Percentiles rank a stretch among this genome's conserved stretches.
Conservation (phyloP, 2,329 filamentous ascomycete species). For the Fusarium miscanthi region DNA sequence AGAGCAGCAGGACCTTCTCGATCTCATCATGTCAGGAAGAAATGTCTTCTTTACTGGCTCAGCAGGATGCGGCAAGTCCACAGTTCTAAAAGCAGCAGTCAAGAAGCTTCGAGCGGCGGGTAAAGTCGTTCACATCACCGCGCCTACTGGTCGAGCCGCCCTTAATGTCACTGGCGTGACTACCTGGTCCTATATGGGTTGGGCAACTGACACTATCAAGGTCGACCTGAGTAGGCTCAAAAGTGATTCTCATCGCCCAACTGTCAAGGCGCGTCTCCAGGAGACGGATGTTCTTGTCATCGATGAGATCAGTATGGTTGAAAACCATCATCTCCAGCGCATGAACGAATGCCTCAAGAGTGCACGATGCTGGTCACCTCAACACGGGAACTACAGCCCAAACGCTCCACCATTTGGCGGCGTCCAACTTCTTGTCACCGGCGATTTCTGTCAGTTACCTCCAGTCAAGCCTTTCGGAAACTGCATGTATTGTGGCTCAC, state of each 20-base stretch:
- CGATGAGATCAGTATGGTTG: slow-evolving; percentile 75
- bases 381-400: not conserved
- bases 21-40: slow-evolving; percentile 60
- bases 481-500: slow-evolving; percentile 35
- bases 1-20: slow-evolving; percentile 44
- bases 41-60: slow-evolving; percentile 75
- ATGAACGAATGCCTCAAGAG: slow-evolving; percentile 49
- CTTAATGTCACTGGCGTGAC: slow-evolving; percentile 68
- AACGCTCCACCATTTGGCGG: slow-evolving; percentile 36
- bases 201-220: slow-evolving; percentile 55
- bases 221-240: accelerated
- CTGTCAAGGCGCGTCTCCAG: slow-evolving; percentile 50
- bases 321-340: slow-evolving; percentile 54
- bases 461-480: slow-evolving; percentile 65
- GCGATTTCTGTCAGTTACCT: slow-evolving; percentile 69
- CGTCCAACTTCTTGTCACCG: slow-evolving; percentile 42
- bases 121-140: slow-evolving; percentile 60
- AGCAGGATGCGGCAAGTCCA: slow-evolving; percentile 58
- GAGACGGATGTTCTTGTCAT: slow-evolving; percentile 68
- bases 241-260: accelerated
- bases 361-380: not conserved
- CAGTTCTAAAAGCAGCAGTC: slow-evolving; percentile 40
- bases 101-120: not conserved
- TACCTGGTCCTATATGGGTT: slow-evolving; percentile 67
- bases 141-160: slow-evolving; percentile 70